phyloP scores from a whole-genome alignment of 2,329 filamentous ascomycete genomes.

The Monilinia vaccinii-corymbosi region DNA sequence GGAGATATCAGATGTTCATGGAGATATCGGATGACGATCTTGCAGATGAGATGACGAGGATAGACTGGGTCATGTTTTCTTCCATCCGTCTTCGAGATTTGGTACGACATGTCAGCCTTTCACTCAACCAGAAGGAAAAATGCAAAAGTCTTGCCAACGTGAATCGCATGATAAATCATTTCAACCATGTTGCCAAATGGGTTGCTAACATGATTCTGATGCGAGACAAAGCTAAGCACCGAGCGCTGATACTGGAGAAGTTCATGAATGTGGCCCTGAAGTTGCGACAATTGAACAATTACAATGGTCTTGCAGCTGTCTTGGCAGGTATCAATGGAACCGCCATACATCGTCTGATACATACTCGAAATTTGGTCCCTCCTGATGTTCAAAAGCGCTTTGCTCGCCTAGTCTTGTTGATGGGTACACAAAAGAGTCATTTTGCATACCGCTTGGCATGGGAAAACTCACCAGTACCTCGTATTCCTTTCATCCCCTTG shows the following conservation, averaged over 20 bases:
- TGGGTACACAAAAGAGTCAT: constrained; percentile 87
- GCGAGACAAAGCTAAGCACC: constrained; percentile 91
- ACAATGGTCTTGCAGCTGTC: constrained; percentile 90
- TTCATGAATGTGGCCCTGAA: constrained; percentile 87
- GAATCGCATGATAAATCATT: constrained; percentile 88
- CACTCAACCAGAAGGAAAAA: constrained; percentile 59
- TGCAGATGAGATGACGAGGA: constrained; percentile 83
- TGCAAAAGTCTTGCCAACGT: constrained; percentile 76
- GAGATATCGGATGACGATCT: constrained; percentile 75
- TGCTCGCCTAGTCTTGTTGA: constrained; percentile 78
- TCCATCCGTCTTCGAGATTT: constrained; percentile 89
- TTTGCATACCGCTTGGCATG: constrained; percentile 94
- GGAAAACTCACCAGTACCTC: constrained; percentile 85
- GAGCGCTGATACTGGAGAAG: constrained; percentile 84
- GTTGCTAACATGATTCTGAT: constrained; percentile 78
- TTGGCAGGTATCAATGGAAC: constrained; percentile 87
- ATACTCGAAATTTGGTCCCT: constrained; percentile 70
- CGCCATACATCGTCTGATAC: constrained; percentile 71
- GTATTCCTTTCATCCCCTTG: constrained; percentile 88
- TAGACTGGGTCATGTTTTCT: constrained; percentile 98
- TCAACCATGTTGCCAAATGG: constrained; percentile 78
- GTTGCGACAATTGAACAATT: constrained; percentile 88
- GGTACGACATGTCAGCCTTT: constrained; percentile 79
- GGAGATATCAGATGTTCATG: constrained; percentile 87
- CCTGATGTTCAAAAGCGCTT: constrained; percentile 71